Evolutionary conservation across 2,329 filamentous ascomycete species (phyloP), one percentile per base, ranked within the genome.

Genomic region (Claviceps sp.): DNA sequence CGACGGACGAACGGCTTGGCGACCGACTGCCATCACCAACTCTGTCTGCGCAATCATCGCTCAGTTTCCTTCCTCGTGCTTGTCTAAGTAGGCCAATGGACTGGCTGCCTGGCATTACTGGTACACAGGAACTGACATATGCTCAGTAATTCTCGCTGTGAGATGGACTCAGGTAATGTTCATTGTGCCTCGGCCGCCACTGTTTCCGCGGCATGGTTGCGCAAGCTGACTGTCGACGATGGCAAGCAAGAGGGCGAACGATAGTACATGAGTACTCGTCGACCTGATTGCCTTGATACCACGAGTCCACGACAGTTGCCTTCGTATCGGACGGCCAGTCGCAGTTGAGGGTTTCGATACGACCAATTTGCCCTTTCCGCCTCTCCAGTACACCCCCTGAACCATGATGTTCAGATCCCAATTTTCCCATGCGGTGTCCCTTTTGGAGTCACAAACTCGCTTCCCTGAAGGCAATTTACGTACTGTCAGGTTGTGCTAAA

Each of bases 271-370:
- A 45, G 48, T 40, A 26, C 47, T 16, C 22, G 46, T 45, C 41
- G 50, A 38, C 42, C 24, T 37, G 26, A 42, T 37, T 11, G 14
- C 16, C 41, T 41, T 40, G 42, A 51, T 26, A 38, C 45, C 40
- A 44, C 45, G 42, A 51, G 16, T 30, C 45, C 38, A 44, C 48
- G 41, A 46, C 26, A 30, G 40, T 40, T 40, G 45, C 38, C 41
- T 48, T 54, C 34, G 52, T 49, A 48, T 54, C 40, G 34, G 41
- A 37, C 45, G 41, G 52, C 30, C 48, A 48, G 45, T 51, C 47
- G 34, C 52, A 47, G 44, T 22, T 48, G 34, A 45, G 49, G 45
- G 41, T 46, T 41, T 49, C 34, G 24, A 47, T 22, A 44, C 20
- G 26, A 46, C 26, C 43, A 41, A 40, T 11, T 38, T 14, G 16